Conservation (phyloP, 352 stramenopile genomes). For the Phytophthora boehmeriae region DNA sequence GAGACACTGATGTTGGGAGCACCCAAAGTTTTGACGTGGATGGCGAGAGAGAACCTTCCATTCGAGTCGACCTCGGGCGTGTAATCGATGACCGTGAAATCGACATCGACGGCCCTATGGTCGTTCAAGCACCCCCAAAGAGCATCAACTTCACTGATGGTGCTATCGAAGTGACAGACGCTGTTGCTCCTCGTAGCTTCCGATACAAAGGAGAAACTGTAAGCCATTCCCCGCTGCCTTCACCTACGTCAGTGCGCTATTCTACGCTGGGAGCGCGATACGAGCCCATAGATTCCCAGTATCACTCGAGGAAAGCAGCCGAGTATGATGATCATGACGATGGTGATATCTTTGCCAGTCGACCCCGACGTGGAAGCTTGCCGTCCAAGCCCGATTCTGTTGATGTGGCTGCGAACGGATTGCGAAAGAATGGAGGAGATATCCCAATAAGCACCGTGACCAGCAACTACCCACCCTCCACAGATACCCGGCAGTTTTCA, state of each 20-base stretch:
- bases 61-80: constrained; percentile 55
- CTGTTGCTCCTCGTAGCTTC: constrained; percentile 63
- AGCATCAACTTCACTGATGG: constrained; percentile 78
- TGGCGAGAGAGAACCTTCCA: constrained; percentile 42
- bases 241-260: constrained; percentile 44
- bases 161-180: constrained; percentile 55
- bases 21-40: constrained; percentile 68
- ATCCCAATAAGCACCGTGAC: constrained; percentile 49
- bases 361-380: constrained; percentile 46
- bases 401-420: constrained; percentile 19
- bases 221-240: constrained; percentile 43
- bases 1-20: constrained; percentile 15
- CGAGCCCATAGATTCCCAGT: constrained; percentile 68
- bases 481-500: constrained; percentile 10
- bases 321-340: constrained; percentile 66
- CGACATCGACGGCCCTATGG: constrained; percentile 33
- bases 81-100: constrained; percentile 51
- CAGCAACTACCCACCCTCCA: constrained; percentile 24
- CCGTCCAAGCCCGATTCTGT: constrained; percentile 31
- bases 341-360: constrained; percentile 33
- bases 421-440: constrained; percentile 9
- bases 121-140: constrained; percentile 51
- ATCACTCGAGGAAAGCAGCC: constrained; percentile 73
- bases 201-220: constrained; percentile 59
- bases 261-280: constrained; percentile 72